phyloP scores from a whole-genome alignment of 2,329 filamentous ascomycete genomes.

The Colletotrichum lentis region DNA sequence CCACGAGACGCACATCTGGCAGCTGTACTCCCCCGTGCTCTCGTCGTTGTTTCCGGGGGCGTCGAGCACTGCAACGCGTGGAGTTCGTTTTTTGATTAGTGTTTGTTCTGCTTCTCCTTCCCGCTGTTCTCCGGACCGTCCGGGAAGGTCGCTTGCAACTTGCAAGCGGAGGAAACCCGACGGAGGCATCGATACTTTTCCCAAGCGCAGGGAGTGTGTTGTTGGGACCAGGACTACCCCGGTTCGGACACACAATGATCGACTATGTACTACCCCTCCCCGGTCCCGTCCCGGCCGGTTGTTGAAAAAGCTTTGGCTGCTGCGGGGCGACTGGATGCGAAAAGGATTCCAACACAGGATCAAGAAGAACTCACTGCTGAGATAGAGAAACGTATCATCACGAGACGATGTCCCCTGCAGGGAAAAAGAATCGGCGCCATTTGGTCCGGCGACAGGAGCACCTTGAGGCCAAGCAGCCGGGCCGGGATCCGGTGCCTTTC shows the following conservation, averaged over 20 bases:
- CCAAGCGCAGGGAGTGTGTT: not conserved
- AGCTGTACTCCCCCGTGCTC: slow-evolving; percentile 48
- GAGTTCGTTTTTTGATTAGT: slow-evolving; percentile 10
- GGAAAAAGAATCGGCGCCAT: slow-evolving; percentile 58
- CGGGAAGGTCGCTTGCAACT: too few relatives aligned
- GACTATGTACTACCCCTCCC: not conserved
- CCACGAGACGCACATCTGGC: slow-evolving; percentile 64
- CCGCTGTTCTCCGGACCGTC: too few relatives aligned
- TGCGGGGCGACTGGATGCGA: too few relatives aligned
- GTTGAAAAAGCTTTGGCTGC: not conserved
- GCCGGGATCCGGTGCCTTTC: slow-evolving; percentile 56
- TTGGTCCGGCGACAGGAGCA: slow-evolving; percentile 52
- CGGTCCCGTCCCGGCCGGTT: too few relatives aligned
- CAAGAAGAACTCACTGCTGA: slow-evolving; percentile 53
- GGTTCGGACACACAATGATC: not conserved
- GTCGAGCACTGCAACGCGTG: slow-evolving; percentile 53
- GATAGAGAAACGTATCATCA: slow-evolving; percentile 61
- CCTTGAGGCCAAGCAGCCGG: slow-evolving; percentile 57
- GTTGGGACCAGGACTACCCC: not conserved
- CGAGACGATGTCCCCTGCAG: slow-evolving; percentile 62
- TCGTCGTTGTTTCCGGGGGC: slow-evolving; percentile 54
- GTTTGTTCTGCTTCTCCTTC: not conserved
- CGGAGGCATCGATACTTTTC: not conserved
- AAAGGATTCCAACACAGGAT: not conserved
- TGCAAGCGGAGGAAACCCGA: not conserved